phyloP scores from a whole-genome alignment of 1,284 basidiomycete species.

The Wolfiporia cocos region DNA sequence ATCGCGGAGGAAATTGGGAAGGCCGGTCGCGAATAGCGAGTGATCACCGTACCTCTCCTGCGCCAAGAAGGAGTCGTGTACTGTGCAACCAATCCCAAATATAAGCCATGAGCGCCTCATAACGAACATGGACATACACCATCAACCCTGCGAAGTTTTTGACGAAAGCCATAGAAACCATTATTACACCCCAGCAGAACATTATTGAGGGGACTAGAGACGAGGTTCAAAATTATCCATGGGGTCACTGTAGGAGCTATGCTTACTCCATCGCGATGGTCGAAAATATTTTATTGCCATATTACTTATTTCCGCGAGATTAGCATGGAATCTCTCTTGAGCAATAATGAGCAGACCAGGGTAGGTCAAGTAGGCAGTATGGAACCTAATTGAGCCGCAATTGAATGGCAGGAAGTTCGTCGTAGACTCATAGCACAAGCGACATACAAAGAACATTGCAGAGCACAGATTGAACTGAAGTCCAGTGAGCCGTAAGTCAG shows the following conservation, averaged over 20 bases:
- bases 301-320: slow-evolving; percentile 7
- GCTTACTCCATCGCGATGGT: slow-evolving; percentile 13
- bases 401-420: background rate
- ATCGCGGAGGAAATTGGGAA: slow-evolving; percentile 46
- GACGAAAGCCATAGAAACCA: slow-evolving; percentile 1
- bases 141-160: slow-evolving; percentile 1
- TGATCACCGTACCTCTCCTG: slow-evolving; percentile 1
- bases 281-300: slow-evolving; percentile 8
- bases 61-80: slow-evolving; percentile 5
- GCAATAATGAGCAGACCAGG: slow-evolving; percentile 9
- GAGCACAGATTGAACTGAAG: slow-evolving; percentile 13
- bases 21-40: slow-evolving; percentile 17
- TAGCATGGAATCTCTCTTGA: background rate
- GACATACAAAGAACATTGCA: slow-evolving; percentile 12
- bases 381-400: slow-evolving; percentile 5
- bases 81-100: background rate
- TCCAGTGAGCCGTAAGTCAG: slow-evolving; percentile 11
- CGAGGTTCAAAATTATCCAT: no score
- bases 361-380: slow-evolving; percentile 12
- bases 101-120: background rate
- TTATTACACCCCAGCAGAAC: slow-evolving; percentile 1
- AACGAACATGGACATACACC: background rate
- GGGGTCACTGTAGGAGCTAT: no score
- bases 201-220: background rate
- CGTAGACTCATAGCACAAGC: no score